Base-by-base conservation (phyloP, 2,329 filamentous ascomycete genomes). In the Colletotrichum shisoi region DNA sequence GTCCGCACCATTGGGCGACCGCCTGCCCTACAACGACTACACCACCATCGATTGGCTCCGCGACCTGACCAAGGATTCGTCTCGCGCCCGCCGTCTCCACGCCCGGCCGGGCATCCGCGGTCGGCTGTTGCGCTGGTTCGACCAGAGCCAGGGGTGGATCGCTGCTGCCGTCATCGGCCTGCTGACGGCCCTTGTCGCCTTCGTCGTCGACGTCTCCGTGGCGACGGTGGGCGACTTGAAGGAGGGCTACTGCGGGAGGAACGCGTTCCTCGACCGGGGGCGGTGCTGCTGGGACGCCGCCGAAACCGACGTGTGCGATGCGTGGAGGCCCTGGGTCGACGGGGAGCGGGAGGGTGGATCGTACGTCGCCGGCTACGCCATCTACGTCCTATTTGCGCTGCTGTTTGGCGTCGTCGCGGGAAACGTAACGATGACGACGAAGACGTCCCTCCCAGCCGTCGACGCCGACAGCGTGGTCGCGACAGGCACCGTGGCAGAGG, bases 31-130 rank as follows among this genome's bases (percentile, higher is more conserved):
- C 72, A 87, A 86, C 71, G 83, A 87, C 69, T 88, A 89, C 70
- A 85, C 83, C 8, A 87, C 85, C 1, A 87, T 88, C 64, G 85
- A 89, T 74, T 88, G 85, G 85, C 77, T 88, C 11, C 86, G 87
- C 73, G 85, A 87, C 71, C 74, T 88, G 63, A 83, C 86, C 73
- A 86, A 86, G 75, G 84, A 86, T 70, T 85, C n/a, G 78, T 81
- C 61, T 76, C 77, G 76, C 11, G 76, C 74, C 62, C 63, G 52
- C 37, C 37, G 48, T 13, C 31, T 68, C 7, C 53, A 39, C 3
- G 46, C 44, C 1, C 46, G 46, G 3, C 49, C 54, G 15, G 80
- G 82, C 7, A 67, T 85, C 8, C 79, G 80, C 42, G 76, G 79
- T 44, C 40, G 8, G 21, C 13, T 39, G 6, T n/a, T 21, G 15